These are phyloP conservation scores for Cichorium intybus DNA, from an alignment of 140 eudicot species.

Conservation along the genomic window DNA sequence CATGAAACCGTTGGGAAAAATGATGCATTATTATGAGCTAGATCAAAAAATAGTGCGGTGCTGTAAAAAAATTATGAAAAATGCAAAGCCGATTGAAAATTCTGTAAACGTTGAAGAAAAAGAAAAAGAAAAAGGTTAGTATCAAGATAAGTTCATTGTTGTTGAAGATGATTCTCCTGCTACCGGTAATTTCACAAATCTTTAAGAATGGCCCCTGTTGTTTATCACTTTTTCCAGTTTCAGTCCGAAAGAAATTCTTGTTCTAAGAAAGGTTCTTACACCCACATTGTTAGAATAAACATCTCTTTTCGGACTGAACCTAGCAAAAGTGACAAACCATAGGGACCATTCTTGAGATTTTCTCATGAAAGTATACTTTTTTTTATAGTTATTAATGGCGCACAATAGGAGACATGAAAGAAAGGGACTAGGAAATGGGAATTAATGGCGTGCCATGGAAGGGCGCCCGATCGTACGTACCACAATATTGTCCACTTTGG, in stretches of 20 bases:
- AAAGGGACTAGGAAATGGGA: slow-evolving; percentile 11
- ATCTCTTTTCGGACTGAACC: too few species aligned
- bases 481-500: too few species aligned
- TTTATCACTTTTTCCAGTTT: not conserved
- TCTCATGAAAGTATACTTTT: slow-evolving; percentile 14
- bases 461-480: too few species aligned
- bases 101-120: slow-evolving; percentile 29
- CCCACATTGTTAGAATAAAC: too few species aligned
- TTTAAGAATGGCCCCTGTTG: not conserved
- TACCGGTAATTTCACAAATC: slow-evolving; percentile 19
- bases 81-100: slow-evolving; percentile 19
- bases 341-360: not conserved
- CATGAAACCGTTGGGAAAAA: slow-evolving; percentile 78
- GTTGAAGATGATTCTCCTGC: slow-evolving; percentile 35
- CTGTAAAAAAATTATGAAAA: slow-evolving; percentile 45
- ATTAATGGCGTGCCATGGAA: too few species aligned
- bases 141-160: slow-evolving; percentile 25
- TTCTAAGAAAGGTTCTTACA: too few species aligned
- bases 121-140: slow-evolving; percentile 22
- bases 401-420: slow-evolving; percentile 20
- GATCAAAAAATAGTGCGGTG: slow-evolving; percentile 70
- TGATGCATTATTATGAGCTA: slow-evolving; percentile 72
- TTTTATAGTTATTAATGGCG: slow-evolving; percentile 35
- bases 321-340: too few species aligned
- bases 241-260: not conserved